Conservation (phyloP, 257 asterid species). For the Capsicum baccatum region DNA sequence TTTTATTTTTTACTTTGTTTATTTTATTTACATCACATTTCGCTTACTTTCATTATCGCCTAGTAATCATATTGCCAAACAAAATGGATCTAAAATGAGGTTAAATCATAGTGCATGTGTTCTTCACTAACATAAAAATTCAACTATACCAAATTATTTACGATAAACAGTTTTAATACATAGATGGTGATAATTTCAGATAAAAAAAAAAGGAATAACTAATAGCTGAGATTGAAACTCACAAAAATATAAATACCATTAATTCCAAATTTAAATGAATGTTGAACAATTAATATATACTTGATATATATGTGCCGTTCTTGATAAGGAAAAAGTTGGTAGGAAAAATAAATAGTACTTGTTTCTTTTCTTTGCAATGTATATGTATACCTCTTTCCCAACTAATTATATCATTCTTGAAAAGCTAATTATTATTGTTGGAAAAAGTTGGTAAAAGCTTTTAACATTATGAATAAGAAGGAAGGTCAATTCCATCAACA, state of each 20-base stretch:
- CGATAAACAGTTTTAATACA: too few relatives aligned
- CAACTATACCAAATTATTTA: too few relatives aligned
- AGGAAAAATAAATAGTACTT: not conserved
- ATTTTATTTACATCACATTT: too few relatives aligned
- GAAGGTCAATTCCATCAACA: conserved; percentile 26
- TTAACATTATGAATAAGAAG: conserved; percentile 18
- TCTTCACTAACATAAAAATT: too few relatives aligned
- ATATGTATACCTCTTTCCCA: not conserved
- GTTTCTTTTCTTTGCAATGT: not conserved
- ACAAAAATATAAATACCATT: not conserved
- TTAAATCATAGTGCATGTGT: too few relatives aligned
- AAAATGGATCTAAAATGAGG: too few relatives aligned
- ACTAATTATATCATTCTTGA: not conserved
- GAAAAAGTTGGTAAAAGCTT: conserved; percentile 19
- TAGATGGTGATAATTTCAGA: too few relatives aligned
- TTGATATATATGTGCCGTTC: not conserved
- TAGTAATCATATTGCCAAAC: too few relatives aligned
- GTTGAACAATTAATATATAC: not conserved
- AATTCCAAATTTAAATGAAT: not conserved
- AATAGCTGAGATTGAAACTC: not conserved
- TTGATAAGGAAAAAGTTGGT: conserved; percentile 1
- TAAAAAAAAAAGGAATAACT: not conserved
- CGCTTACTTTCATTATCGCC: too few relatives aligned
- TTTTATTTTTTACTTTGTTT: too few relatives aligned
- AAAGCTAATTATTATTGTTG: conserved; percentile 30